phyloP scores from a whole-genome alignment of 148 eudicot species.

The Salicornia ramosissima region DNA sequence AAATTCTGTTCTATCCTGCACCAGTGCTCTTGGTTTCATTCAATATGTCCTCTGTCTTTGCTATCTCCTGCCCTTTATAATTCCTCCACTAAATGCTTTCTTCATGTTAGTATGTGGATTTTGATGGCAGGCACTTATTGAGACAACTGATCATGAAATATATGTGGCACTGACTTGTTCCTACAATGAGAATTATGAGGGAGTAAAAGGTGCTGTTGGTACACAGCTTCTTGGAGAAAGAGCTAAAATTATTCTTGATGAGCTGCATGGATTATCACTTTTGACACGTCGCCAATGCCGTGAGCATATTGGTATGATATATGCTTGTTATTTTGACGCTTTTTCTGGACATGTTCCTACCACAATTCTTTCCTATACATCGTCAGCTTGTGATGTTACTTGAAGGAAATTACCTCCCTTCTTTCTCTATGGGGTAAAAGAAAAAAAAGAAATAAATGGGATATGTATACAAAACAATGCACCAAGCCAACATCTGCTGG shows the following conservation, averaged over 20 bases:
- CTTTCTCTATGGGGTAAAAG: background rate
- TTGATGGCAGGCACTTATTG: conserved; percentile 65
- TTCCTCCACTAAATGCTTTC: background rate
- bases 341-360: background rate
- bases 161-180: conserved; percentile 71
- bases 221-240: conserved; percentile 91
- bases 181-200: conserved; percentile 54
- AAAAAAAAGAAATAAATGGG: background rate
- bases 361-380: too few relatives aligned
- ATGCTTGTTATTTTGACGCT: background rate
- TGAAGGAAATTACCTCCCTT: background rate
- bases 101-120: background rate
- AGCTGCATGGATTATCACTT: conserved; percentile 59
- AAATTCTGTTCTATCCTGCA: background rate
- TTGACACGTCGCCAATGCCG: conserved; percentile 68
- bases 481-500: background rate
- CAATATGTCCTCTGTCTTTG: background rate
- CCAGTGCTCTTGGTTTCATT: background rate
- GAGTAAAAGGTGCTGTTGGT: conserved; percentile 85
- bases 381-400: background rate
- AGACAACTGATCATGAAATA: conserved; percentile 79
- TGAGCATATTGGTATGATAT: conserved; percentile 71
- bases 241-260: conserved; percentile 81
- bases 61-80: background rate
- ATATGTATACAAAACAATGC: background rate